Percentiles rank a stretch among this genome's conserved stretches.
These are phyloP conservation scores for Penicillium sp. DNA, from an alignment of 2,329 filamentous ascomycete genomes.

Conservation along the genomic window DNA sequence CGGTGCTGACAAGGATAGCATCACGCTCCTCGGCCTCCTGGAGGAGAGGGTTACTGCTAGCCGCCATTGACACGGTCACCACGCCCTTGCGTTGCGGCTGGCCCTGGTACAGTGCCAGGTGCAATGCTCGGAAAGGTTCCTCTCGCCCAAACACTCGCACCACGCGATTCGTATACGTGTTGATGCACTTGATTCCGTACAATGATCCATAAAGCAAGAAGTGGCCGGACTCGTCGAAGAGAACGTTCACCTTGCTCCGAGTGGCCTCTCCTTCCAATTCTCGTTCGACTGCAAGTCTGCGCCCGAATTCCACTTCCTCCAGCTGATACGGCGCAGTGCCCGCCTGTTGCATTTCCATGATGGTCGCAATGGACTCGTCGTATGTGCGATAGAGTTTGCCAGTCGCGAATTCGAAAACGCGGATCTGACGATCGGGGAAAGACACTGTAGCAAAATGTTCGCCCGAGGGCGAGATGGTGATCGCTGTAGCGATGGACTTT, in stretches of 20 bases:
- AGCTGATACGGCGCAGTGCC: conserved; percentile 79
- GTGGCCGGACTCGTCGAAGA: conserved; percentile 94
- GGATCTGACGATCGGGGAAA: conserved; percentile 88
- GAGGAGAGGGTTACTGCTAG: conserved; percentile 87
- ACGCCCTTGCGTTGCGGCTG: conserved; percentile 92
- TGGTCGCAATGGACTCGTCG: conserved; percentile 86
- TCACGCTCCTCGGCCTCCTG: conserved; percentile 90
- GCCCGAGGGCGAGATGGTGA: conserved; percentile 84
- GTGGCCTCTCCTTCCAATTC: conserved; percentile 75
- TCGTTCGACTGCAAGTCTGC: conserved; percentile 80
- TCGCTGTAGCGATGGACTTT: conserved; percentile 78
- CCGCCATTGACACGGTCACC: conserved; percentile 95
- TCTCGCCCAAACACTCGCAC: conserved; percentile 90
- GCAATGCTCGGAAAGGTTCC: conserved; percentile 81
- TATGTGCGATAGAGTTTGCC: conserved; percentile 90
- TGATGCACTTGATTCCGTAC: conserved; percentile 90
- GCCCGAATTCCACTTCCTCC: conserved; percentile 89
- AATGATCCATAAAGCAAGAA: conserved; percentile 95
- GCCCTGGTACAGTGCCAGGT: conserved; percentile 88
- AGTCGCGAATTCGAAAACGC: conserved; percentile 88
- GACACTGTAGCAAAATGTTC: conserved; percentile 87
- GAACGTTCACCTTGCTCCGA: conserved; percentile 75
- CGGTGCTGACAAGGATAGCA: conserved; percentile 84
- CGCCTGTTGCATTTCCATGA: conserved; percentile 95
- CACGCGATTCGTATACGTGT: conserved; percentile 90